These are phyloP conservation scores for Pichia deserticola DNA, from an alignment of 805 yeast genomes.

Conservation along the genomic window DNA sequence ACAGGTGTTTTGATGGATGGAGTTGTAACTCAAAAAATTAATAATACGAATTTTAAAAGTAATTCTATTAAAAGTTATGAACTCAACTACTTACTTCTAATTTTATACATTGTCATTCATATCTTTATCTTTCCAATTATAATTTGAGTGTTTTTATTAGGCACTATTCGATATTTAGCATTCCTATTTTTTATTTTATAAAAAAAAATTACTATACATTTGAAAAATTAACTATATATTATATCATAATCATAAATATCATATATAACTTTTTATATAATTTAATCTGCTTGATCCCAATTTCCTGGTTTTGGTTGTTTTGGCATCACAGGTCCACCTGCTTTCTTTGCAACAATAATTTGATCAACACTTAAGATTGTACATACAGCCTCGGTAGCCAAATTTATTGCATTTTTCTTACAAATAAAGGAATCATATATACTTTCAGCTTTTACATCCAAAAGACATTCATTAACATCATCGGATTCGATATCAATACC, in stretches of 20 bases:
- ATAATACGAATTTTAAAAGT: not conserved
- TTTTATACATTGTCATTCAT: too few species aligned
- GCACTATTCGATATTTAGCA: too few species aligned
- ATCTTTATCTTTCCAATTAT: too few species aligned
- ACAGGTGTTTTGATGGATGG: not conserved
- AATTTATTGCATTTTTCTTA: constrained; percentile 79
- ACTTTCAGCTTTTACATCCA: constrained; percentile 61
- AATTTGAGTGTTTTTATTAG: too few species aligned
- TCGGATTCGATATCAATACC: constrained; percentile 82
- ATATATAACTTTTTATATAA: not conserved
- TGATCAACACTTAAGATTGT: constrained; percentile 92
- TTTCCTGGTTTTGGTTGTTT: constrained; percentile 81
- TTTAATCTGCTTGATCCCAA: constrained; percentile 88
- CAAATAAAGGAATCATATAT: constrained; percentile 75
- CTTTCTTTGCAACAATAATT: constrained; percentile 97
- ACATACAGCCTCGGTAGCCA: constrained; percentile 92
- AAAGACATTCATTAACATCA: constrained; percentile 48
- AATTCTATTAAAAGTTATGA: too few species aligned
- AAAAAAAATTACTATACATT: too few species aligned
- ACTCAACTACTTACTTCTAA: too few species aligned
- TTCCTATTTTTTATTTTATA: too few species aligned
- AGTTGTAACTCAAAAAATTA: not conserved
- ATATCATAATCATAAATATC: too few species aligned
- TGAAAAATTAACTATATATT: too few species aligned
- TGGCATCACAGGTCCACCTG: constrained; percentile 95